Base-by-base conservation (phyloP, 495 filamentous ascomycete species). In the Recurvomyces mirabilis region DNA sequence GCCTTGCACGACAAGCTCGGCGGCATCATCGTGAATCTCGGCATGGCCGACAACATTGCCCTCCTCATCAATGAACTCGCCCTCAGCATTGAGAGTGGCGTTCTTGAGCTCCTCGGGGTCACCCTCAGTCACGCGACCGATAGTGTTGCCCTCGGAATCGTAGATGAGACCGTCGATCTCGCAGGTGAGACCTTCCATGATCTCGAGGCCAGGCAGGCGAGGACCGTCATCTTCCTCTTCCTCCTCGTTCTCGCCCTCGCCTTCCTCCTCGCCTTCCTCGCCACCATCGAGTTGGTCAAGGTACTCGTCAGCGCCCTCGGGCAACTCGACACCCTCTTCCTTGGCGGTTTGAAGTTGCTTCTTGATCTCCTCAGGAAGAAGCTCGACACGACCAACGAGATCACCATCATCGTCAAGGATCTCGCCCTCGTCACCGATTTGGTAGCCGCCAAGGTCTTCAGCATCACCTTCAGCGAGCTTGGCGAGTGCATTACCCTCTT, bases 401-500 rank as follows among this genome's bases (percentile, higher is more conserved):
- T 81, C 73, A 12, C 78, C 78, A 25, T 78, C 75, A 24, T 79
- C 71, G 43, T 81, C 77, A 13, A 81, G 63, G 32, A 80, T 76
- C 52, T 78, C 74, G 14, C 76, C 76, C 4, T 75, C 68, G 11
- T 79, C 75, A 34, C 75, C 74, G 32, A 78, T 67, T 1, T 64
- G 65, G 52, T 72, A 71, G 7, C 75, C 78, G 13, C 68, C 69
- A 26, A 81, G 68, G 47, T 78, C 75, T 48, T 77, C 68, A 1
- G 75, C 70, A 23, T 78, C 68, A 13, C 76, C 77, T 48, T 81
- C 76, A 13, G 69, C 68, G 17, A 80, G 67, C 18, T 68, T 67
- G 32, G 77, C 78, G 18, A 80, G 52, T 7, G 70, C 49, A 28
- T 72, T 70, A 34, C 77, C 76, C 42, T 72, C 70, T 11, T 65